phyloP scores from a whole-genome alignment of 768 basidiomycete genomes.

The Candolleomyces eurysporus region DNA sequence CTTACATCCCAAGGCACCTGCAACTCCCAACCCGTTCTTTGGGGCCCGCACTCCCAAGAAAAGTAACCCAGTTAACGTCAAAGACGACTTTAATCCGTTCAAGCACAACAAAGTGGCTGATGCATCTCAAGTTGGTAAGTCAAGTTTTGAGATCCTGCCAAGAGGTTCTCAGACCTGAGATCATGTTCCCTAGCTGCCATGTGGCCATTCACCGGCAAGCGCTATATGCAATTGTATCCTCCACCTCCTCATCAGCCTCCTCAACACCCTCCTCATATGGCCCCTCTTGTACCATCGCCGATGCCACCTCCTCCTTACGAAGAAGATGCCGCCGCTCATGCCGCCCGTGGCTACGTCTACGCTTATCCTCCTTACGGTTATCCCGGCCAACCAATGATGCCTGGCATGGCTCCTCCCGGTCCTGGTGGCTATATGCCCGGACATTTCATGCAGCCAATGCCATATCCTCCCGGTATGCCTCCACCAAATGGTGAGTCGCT shows the following conservation, averaged over 20 bases:
- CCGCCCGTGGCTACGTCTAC: constrained; percentile 65
- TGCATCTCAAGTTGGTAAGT: constrained; percentile 71
- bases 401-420: constrained; percentile 74
- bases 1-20: constrained; percentile 29
- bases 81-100: constrained; percentile 98
- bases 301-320: constrained; percentile 78
- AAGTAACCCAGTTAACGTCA: constrained; percentile 72
- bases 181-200: constrained; percentile 47
- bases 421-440: constrained; percentile 77
- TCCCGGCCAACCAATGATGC: constrained; percentile 85
- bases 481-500: constrained; percentile 66
- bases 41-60: constrained; percentile 77
- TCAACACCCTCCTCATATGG: constrained; percentile 62
- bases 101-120: constrained; percentile 81
- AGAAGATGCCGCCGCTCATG: constrained; percentile 57
- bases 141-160: not conserved
- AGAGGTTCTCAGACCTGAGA: not conserved
- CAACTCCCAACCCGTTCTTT: constrained; percentile 86
- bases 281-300: constrained; percentile 63
- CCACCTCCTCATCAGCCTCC: constrained; percentile 58
- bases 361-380: constrained; percentile 76
- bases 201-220: constrained; percentile 92
- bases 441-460: constrained; percentile 85
- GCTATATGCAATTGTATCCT: constrained; percentile 78
- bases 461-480: constrained; percentile 76